Percentiles rank a stretch among this genome's conserved stretches.
These are phyloP conservation scores for Exophiala bonariae DNA, from an alignment of 2,329 filamentous ascomycete genomes.

Conservation along the genomic window DNA sequence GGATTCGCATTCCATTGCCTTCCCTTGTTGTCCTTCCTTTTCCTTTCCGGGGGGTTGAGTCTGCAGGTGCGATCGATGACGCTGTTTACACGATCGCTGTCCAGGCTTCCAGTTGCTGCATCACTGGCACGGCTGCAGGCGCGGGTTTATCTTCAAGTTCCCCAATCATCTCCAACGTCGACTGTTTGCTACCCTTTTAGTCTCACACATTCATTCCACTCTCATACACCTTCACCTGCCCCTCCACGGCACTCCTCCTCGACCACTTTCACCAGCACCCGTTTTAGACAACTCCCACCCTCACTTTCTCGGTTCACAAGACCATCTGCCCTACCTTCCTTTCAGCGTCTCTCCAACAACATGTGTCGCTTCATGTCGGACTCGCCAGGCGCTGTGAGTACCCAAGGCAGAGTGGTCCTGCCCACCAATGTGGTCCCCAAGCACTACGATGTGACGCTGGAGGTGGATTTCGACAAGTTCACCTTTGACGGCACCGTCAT, in stretches of 20 bases:
- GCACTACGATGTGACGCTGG: conserved; percentile 88
- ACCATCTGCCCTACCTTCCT: conserved; percentile 3
- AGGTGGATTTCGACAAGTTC: conserved; percentile 86
- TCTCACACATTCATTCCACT: too few relatives aligned
- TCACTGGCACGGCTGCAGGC: too few relatives aligned
- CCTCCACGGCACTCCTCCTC: neutral
- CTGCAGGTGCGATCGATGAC: conserved; percentile 16
- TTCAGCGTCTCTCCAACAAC: conserved; percentile 6
- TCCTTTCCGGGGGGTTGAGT: conserved; percentile 1
- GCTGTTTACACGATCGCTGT: conserved; percentile 19
- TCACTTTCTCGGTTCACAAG: neutral
- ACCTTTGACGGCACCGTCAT: conserved; percentile 81
- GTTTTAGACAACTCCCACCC: neutral
- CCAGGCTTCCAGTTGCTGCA: conserved; percentile 19
- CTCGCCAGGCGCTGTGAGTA: conserved; percentile 22
- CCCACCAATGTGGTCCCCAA: conserved; percentile 88
- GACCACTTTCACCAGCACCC: neutral
- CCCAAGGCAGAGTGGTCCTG: conserved; percentile 69
- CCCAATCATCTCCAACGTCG: conserved; percentile 3
- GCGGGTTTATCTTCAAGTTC: too few relatives aligned
- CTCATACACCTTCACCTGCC: neutral
- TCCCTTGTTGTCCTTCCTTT: neutral
- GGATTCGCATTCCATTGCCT: too few relatives aligned
- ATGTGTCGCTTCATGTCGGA: conserved; percentile 29
- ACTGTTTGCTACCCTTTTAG: neutral